Conservation (phyloP, 73 alveolate species). For the Paramecium octaurelia region DNA sequence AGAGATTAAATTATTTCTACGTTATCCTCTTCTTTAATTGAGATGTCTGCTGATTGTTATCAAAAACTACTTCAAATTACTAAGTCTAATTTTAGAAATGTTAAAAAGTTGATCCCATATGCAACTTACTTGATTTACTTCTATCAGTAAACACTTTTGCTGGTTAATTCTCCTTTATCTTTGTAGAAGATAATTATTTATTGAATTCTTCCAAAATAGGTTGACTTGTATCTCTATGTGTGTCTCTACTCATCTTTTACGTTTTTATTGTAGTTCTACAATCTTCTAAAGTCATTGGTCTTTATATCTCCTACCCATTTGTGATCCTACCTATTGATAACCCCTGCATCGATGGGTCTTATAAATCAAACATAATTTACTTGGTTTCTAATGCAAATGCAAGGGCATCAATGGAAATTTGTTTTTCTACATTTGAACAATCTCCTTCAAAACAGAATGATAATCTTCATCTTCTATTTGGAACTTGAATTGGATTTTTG, state of each 20-base stretch:
- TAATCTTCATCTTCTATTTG: constrained; percentile 28
- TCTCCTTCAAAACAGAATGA: neutral
- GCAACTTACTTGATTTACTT: neutral
- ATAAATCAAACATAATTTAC: neutral
- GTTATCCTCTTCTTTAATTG: neutral
- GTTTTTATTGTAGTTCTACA: neutral
- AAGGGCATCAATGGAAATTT: neutral
- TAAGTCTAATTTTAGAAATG: neutral
- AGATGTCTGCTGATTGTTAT: neutral
- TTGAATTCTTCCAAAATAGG: constrained; percentile 11
- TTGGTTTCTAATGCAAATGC: neutral
- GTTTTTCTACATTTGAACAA: neutral
- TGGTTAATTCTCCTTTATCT: neutral
- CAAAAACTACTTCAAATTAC: constrained; percentile 6
- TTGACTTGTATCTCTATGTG: neutral
- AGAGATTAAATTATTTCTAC: constrained; percentile 5
- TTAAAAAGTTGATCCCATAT: neutral
- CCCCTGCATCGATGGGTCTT: neutral
- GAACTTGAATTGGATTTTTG: neutral
- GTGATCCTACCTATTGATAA: neutral
- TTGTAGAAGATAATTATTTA: neutral
- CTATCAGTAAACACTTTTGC: neutral
- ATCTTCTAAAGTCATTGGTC: neutral
- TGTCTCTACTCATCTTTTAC: neutral
- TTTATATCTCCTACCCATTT: neutral